phyloP scores from a whole-genome alignment of 2,329 filamentous ascomycete genomes.

The Triangularia setosa region DNA sequence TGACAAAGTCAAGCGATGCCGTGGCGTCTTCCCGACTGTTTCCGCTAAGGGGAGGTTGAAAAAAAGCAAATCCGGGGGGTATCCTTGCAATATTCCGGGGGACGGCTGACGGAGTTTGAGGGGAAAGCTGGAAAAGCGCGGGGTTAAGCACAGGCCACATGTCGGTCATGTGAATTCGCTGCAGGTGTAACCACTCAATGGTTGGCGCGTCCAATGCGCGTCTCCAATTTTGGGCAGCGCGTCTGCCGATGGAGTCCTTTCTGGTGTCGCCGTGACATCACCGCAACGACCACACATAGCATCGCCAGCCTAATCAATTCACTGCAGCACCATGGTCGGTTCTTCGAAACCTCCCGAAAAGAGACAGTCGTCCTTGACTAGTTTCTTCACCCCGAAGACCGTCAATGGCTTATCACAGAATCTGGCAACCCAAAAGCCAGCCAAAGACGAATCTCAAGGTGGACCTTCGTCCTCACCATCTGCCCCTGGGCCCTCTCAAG shows the following conservation, averaged over 20 bases:
- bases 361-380: constrained; percentile 79
- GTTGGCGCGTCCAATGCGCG: constrained; percentile 12
- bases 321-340: constrained; percentile 33
- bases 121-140: constrained; percentile 1
- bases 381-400: constrained; percentile 70
- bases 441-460: not conserved
- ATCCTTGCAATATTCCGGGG: not conserved
- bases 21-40: not conserved
- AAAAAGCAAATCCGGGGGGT: not conserved
- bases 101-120: not conserved
- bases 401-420: constrained; percentile 39
- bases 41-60: not conserved
- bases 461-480: constrained; percentile 31
- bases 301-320: not conserved
- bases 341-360: constrained; percentile 46
- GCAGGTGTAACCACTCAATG: not conserved
- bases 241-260: constrained; percentile 5
- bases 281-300: constrained; percentile 2
- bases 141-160: not conserved
- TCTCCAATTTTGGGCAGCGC: constrained; percentile 11
- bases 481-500: constrained; percentile 25
- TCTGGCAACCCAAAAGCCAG: constrained; percentile 21
- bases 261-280: constrained; percentile 17
- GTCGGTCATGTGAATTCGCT: constrained; percentile 1
- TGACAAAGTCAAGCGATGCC: not conserved